Conservation (phyloP, 441 rosid species). For the Arabidopsis hybrid region DNA sequence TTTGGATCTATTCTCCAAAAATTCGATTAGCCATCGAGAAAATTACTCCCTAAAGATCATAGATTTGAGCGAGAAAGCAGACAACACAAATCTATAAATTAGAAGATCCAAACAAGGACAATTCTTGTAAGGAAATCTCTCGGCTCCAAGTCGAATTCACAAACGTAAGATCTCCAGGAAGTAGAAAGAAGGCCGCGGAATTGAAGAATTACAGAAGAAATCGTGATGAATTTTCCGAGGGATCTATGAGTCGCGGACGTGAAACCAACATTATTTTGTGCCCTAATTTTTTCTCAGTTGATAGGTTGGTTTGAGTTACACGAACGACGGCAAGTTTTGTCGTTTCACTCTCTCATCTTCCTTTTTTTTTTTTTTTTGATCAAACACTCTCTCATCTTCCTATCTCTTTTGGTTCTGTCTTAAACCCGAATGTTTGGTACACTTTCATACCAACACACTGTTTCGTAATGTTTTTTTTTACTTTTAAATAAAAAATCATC, state of each 20-base stretch:
- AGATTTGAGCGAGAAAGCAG: conserved; percentile 25
- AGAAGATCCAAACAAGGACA: conserved; percentile 8
- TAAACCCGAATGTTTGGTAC: conserved; percentile 34
- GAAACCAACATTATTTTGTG: conserved; percentile 48
- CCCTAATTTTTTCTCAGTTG: conserved; percentile 54
- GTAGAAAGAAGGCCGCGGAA: conserved; percentile 31
- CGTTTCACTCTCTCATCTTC: conserved; percentile 16
- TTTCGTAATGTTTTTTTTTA: too few species aligned
- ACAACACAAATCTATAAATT: conserved; percentile 22
- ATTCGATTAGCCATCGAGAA: conserved; percentile 21
- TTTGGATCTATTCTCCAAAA: conserved; percentile 10
- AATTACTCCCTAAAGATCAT: conserved; percentile 27
- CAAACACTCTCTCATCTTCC: too few species aligned
- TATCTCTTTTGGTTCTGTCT: conserved; percentile 41
- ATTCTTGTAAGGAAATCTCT: background rate
- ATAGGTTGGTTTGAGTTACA: conserved; percentile 71
- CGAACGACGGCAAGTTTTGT: conserved; percentile 32
- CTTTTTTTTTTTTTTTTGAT: too few species aligned
- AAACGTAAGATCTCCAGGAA: conserved; percentile 29
- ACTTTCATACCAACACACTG: background rate
- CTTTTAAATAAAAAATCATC: too few species aligned
- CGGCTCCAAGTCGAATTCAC: background rate
- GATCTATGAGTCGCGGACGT: conserved; percentile 59
- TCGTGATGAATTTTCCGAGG: conserved; percentile 44
- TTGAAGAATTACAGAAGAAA: conserved; percentile 37